Conservation (phyloP, 345 rosid genomes). For the Erucastrum elatum region DNA sequence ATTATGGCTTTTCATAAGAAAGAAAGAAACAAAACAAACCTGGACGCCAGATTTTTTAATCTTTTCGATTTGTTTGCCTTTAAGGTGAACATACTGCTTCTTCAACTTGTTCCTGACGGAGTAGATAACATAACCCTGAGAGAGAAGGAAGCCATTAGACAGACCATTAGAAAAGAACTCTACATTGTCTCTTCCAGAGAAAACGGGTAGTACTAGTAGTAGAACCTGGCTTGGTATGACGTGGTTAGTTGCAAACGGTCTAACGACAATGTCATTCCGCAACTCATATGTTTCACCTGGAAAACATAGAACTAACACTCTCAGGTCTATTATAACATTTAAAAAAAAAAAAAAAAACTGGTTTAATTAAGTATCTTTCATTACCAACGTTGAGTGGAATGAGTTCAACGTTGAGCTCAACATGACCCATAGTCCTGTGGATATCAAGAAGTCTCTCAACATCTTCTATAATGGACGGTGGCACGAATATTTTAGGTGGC, state of each 20-base stretch:
- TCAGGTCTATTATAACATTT: neutral
- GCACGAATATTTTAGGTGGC: slow-evolving; percentile 86
- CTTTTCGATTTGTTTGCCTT: slow-evolving; percentile 93
- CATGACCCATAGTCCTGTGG: slow-evolving; percentile 81
- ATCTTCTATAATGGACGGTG: slow-evolving; percentile 78
- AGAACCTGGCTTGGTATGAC: slow-evolving; percentile 85
- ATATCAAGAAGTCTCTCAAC: slow-evolving; percentile 83
- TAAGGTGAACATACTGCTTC: slow-evolving; percentile 82
- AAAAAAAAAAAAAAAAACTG: neutral
- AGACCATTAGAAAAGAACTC: neutral
- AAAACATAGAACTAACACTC: neutral
- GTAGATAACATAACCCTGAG: slow-evolving; percentile 87
- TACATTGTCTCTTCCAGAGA: neutral
- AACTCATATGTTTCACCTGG: slow-evolving; percentile 89
- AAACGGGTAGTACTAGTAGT: slow-evolving; percentile 7
- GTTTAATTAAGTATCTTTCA: slow-evolving; percentile 4
- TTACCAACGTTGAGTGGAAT: slow-evolving; percentile 83
- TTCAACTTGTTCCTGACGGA: slow-evolving; percentile 82
- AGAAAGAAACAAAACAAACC: slow-evolving; percentile 43
- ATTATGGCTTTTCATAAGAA: neutral
- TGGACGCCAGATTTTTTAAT: slow-evolving; percentile 83
- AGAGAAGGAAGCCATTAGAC: slow-evolving; percentile 18
- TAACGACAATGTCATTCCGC: slow-evolving; percentile 77
- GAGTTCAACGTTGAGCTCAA: slow-evolving; percentile 73
- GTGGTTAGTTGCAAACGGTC: slow-evolving; percentile 85